Evolutionary conservation across 2,329 filamentous ascomycete genomes (phyloP).

Genomic region (Ophioceras dolichostomum): DNA sequence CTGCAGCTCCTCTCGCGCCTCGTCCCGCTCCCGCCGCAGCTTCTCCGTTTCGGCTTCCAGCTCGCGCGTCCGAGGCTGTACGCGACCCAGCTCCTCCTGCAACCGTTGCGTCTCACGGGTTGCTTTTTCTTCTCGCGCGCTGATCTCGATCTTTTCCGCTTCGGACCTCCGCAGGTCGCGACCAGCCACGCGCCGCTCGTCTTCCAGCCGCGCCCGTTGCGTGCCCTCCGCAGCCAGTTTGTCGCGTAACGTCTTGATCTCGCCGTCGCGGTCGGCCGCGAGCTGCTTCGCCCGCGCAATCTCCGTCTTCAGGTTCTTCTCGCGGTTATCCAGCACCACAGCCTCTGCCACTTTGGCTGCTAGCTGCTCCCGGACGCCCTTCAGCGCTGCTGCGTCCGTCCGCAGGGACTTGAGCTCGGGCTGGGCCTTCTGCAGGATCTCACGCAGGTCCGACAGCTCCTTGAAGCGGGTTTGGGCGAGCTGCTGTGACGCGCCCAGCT

Average conservation of each 20-base stretch:
- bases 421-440: conserved; percentile 72
- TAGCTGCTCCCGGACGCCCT: conserved; percentile 64
- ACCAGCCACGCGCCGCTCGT: conserved; percentile 60
- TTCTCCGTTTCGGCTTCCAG: conserved; percentile 64
- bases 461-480: conserved; percentile 81
- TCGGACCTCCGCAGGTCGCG: conserved; percentile 71
- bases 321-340: conserved; percentile 64
- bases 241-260: conserved; percentile 67
- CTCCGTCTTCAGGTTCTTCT: conserved; percentile 71
- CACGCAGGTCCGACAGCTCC: conserved; percentile 69
- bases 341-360: conserved; percentile 46
- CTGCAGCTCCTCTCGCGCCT: conserved; percentile 66
- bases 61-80: conserved; percentile 49
- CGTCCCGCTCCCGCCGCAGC: conserved; percentile 53
- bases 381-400: conserved; percentile 64
- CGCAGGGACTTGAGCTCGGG: conserved; percentile 72
- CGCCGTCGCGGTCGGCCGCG: conserved; percentile 59
- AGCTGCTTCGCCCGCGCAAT: conserved; percentile 57
- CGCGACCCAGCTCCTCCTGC: conserved; percentile 59
- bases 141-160: conserved; percentile 65
- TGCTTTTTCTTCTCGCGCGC: conserved; percentile 60
- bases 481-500: conserved; percentile 75
- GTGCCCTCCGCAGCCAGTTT: conserved; percentile 66
- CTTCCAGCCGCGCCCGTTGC: conserved; percentile 62
- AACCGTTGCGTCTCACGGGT: conserved; percentile 56